Percentiles rank a stretch among this genome's conserved stretches.
Conservation (phyloP, 306 rosid species). For the Castanopsis chinensis region DNA sequence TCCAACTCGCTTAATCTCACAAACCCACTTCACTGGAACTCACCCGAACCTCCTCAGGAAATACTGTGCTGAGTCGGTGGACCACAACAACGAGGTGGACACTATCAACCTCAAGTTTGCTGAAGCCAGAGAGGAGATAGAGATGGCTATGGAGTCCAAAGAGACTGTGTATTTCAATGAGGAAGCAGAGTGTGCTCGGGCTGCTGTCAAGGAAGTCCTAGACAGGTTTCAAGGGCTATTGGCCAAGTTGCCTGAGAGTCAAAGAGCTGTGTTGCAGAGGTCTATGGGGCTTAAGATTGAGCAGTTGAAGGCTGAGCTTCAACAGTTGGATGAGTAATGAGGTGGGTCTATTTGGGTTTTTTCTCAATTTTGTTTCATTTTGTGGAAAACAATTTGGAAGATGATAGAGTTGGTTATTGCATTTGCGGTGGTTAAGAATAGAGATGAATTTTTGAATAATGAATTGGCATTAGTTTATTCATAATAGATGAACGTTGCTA, state of each 20-base stretch:
- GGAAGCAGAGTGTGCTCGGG: conserved; percentile 95
- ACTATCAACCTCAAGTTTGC: conserved; percentile 86
- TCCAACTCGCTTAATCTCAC: background rate
- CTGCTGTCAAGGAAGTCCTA: conserved; percentile 64
- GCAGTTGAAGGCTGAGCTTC: conserved; percentile 87
- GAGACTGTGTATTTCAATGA: conserved; percentile 90
- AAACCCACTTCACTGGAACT: conserved; percentile 19
- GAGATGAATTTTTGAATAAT: conserved; percentile 26
- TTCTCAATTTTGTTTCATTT: background rate
- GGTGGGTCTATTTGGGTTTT: conserved; percentile 28
- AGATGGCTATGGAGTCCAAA: conserved; percentile 88
- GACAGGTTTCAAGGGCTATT: conserved; percentile 51
- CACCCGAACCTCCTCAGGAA: too few relatives aligned
- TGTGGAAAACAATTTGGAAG: conserved; percentile 5
- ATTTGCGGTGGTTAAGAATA: background rate
- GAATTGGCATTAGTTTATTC: conserved; percentile 6
- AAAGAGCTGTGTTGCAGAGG: conserved; percentile 63
- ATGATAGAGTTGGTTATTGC: conserved; percentile 7
- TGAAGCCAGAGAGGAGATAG: conserved; percentile 96
- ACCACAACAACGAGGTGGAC: conserved; percentile 71
- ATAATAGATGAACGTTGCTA: background rate
- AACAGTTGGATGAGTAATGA: conserved; percentile 73
- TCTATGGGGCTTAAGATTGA: conserved; percentile 93
- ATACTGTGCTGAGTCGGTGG: conserved; percentile 22
- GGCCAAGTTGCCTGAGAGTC: conserved; percentile 59